Conservation (phyloP, 2,329 filamentous ascomycete genomes). For the Aspergillus melleus region DNA sequence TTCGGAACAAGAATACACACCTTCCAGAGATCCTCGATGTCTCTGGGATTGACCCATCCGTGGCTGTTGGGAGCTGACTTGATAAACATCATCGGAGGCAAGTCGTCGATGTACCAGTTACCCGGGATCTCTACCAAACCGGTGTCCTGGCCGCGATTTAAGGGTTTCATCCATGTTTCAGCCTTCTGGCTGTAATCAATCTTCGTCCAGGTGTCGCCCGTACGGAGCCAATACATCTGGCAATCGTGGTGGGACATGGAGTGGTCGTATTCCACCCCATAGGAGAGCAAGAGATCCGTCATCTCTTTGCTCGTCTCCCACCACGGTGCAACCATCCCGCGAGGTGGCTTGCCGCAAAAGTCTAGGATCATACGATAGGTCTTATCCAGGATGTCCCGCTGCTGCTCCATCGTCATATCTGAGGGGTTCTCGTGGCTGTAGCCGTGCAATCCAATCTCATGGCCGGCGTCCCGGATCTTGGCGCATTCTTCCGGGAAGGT, state of each 20-base stretch:
- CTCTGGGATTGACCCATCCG: slow-evolving; percentile 60
- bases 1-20: slow-evolving; percentile 9
- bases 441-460: slow-evolving; percentile 68
- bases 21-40: slow-evolving; percentile 60
- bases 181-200: slow-evolving; percentile 46
- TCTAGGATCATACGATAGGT: slow-evolving; percentile 71
- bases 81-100: slow-evolving; percentile 50
- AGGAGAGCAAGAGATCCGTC: slow-evolving; percentile 47
- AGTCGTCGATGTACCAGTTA: slow-evolving; percentile 47
- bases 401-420: slow-evolving; percentile 73
- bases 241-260: slow-evolving; percentile 48
- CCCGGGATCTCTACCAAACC: slow-evolving; percentile 47
- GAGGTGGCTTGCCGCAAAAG: slow-evolving; percentile 72
- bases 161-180: slow-evolving; percentile 48
- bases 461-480: slow-evolving; percentile 61
- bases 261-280: slow-evolving; percentile 48
- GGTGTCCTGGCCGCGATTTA: slow-evolving; percentile 48
- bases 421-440: slow-evolving; percentile 74
- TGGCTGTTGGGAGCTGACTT: slow-evolving; percentile 52
- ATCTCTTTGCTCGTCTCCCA: slow-evolving; percentile 73
- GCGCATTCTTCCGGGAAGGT: slow-evolving; percentile 67
- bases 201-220: slow-evolving; percentile 47
- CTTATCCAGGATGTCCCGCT: slow-evolving; percentile 74
- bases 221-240: slow-evolving; percentile 46
- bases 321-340: slow-evolving; percentile 72